Evolutionary conservation across 2,329 filamentous ascomycete species (phyloP), one percentile per base, ranked within the genome.

Genomic region (Botrytis cinerea): DNA sequence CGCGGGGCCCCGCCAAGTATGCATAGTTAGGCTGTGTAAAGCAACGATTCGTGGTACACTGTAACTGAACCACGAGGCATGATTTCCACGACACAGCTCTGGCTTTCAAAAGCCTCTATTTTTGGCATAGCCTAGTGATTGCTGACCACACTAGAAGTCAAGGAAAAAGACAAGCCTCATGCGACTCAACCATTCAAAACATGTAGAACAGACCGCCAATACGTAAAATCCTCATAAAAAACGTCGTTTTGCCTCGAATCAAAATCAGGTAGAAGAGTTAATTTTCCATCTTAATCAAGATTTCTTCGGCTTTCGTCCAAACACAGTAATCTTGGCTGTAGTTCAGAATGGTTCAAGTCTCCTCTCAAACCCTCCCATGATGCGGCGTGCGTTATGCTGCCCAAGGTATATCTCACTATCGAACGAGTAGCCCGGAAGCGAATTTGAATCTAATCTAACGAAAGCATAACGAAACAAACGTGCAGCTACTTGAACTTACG

Each of bases 1-100:
- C 66, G 66, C 35, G 64, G 64, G 48, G 35, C 46, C 32, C 46
- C 46, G 64, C 64, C 48, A 68, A 57, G 48, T 68, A 57, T 14
- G 38, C 35, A 68, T 40, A 28, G 22, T 16, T 40, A 18, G 46
- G 64, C 46, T 68, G 45, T 57, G 18, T 22, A 32, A 32, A 35
- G 64, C 48, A 35, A 67, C 32, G 40, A 68, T 54, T 28, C 16
- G 25, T 54, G 46, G 51, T n/a, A 40, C 38, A 25, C 35, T 54
- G 48, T 57, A 54, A 67, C 25, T 28, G 38, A 63, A 43, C 38
- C 60, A 66, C 43, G 43, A 48, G 62, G 25, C 43, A 64, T 32
- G n/a, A 8, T 32, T 64, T 7, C 40, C 40, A 18, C n/a, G 22
- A 45, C 43, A 48, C 2, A 48, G 9, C 28, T 54, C 35, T 28